A percentile compares a stretch with the other conserved stretches of the same genome.
These are phyloP conservation scores for Cenchrus fungigraminus DNA, from an alignment of 176 grass and related monocot genomes.

Conservation along the genomic window DNA sequence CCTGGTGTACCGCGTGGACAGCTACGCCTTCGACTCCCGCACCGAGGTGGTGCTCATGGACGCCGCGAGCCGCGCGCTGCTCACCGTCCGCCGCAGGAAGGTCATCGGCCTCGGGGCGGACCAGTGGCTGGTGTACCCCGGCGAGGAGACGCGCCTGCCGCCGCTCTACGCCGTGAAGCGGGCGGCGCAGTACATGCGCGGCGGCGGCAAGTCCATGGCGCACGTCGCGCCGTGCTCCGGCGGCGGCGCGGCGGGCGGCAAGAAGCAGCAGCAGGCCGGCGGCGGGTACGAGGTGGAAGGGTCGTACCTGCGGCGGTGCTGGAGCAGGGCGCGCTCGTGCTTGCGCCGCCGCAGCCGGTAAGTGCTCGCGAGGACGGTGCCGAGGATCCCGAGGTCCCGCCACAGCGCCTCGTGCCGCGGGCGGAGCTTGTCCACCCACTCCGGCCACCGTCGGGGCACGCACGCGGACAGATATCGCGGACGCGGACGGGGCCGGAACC, in stretches of 20 bases:
- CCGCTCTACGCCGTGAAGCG: slow-evolving; percentile 77
- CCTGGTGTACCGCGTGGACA: slow-evolving; percentile 91
- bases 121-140: slow-evolving; percentile 68
- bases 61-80: slow-evolving; percentile 58
- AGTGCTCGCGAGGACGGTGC: slow-evolving; percentile 37
- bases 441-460: slow-evolving; percentile 30
- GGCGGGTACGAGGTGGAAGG: slow-evolving; percentile 67
- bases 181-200: slow-evolving; percentile 43
- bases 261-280: too few species aligned
- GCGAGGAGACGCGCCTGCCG: slow-evolving; percentile 53
- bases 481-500: not conserved
- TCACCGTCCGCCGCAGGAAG: slow-evolving; percentile 84
- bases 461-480: not conserved
- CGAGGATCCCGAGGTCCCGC: slow-evolving; percentile 43
- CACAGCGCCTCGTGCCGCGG: slow-evolving; percentile 42
- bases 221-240: slow-evolving; percentile 46
- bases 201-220: slow-evolving; percentile 46
- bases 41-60: slow-evolving; percentile 92
- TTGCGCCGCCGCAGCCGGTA: slow-evolving; percentile 22
- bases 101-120: slow-evolving; percentile 61
- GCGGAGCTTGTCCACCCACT: slow-evolving; percentile 56
- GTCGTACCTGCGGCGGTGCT: slow-evolving; percentile 73
- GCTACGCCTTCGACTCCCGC: slow-evolving; percentile 71
- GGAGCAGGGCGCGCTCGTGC: slow-evolving; percentile 29
- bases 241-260: not conserved